These are phyloP conservation scores for Colletotrichum eremochloae DNA, from an alignment of 2,329 filamentous ascomycete genomes.

Conservation along the genomic window DNA sequence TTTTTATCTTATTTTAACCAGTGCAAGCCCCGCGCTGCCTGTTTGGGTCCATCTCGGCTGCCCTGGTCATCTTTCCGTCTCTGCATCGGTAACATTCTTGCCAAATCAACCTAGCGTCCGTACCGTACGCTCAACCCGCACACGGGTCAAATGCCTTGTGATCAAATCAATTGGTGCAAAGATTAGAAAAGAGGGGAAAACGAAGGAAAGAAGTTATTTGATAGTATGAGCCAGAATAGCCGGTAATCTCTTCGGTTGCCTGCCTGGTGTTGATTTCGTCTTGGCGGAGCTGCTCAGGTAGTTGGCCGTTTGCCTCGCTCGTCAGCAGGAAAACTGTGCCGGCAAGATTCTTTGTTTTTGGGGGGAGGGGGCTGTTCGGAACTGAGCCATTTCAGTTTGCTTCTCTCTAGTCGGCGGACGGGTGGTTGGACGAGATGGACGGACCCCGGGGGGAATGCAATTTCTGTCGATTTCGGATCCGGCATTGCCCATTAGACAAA, in stretches of 20 bases:
- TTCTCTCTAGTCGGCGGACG: too few relatives aligned
- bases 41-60: not conserved
- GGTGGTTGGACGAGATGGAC: too few relatives aligned
- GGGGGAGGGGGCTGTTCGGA: too few relatives aligned
- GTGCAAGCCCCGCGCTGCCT: not conserved
- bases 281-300: not conserved
- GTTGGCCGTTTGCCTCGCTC: not conserved
- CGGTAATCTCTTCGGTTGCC: not conserved
- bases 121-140: not conserved
- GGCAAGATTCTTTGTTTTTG: too few relatives aligned
- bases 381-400: too few relatives aligned
- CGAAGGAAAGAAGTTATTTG: too few relatives aligned
- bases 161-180: too few relatives aligned
- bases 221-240: not conserved
- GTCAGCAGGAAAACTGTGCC: not conserved
- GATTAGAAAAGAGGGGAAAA: too few relatives aligned
- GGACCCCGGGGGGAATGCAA: too few relatives aligned
- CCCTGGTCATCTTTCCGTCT: too few relatives aligned
- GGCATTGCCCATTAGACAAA: too few relatives aligned
- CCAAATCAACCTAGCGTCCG: not conserved
- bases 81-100: not conserved
- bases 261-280: not conserved
- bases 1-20: not conserved
- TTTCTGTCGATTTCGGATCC: too few relatives aligned
- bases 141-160: not conserved